Base-by-base conservation (phyloP, 192 early-diverging fungal species). In the Entrophospora sp. region DNA sequence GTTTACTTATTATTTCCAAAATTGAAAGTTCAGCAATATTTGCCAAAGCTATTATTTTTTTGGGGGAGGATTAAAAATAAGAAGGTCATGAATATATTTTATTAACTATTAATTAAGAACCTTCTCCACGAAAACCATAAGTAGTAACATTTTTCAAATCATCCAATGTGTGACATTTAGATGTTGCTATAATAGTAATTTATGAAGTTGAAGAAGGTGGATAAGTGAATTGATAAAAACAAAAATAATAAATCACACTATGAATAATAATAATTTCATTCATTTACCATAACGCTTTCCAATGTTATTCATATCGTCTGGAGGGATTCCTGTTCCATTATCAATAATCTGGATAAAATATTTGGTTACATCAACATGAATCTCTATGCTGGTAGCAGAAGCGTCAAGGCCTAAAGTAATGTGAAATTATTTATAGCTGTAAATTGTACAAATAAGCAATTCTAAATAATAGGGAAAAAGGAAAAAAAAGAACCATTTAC, bases 91-190 rank as follows among this genome's bases (percentile, higher is more conserved):
- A n/a, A n/a, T n/a, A n/a, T n/a, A n/a, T n/a, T n/a, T n/a, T n/a
- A n/a, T n/a, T n/a, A n/a, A n/a, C n/a, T n/a, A n/a, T n/a, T n/a
- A n/a, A n/a, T n/a, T n/a, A n/a, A n/a, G 20, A 62, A 85, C 85
- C 85, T 80, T 88, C 85, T 13, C 87, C 87, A 14, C 87, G 75
- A 45, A 84, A 89, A 8, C 87, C 87, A 73, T 79, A 85, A 4
- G 82, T 79, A 9, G 48, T 65, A 2, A 73, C 59, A 4, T 67
- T 27, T 31, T 71, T 32, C 0, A 83, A 61, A 61, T 81, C 79
- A 12, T 49, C 32, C 1, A 77, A 36, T 1, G 72, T 71, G 5
- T 71, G 71, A 32, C 67, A 72, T 58, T 85, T 88, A 9, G 87
- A 88, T 0, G 84, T 85, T 1, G 70, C 81, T 85, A 25, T 35